Percentiles rank a stretch among this genome's conserved stretches.
These are phyloP conservation scores for Dichomitus squalens DNA, from an alignment of 1,284 basidiomycete genomes.

Conservation along the genomic window DNA sequence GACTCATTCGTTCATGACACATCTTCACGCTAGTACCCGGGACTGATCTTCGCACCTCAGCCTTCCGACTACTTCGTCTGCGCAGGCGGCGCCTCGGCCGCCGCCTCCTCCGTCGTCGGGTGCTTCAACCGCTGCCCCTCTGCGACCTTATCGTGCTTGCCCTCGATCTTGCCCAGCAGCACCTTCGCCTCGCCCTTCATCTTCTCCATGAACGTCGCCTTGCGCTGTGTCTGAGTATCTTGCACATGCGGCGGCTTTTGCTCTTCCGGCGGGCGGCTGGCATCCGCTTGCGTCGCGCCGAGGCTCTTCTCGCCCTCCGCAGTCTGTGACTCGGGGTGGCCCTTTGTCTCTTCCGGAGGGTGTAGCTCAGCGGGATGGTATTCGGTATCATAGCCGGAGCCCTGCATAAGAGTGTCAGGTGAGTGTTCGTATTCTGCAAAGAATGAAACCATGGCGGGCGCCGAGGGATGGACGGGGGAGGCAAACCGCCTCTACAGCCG, in stretches of 20 bases:
- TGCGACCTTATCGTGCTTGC: constrained; percentile 50
- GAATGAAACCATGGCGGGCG: no score
- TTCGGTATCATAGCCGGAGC: constrained; percentile 28
- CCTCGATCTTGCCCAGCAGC: constrained; percentile 50
- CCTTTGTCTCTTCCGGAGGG: constrained; percentile 15
- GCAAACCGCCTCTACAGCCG: no score
- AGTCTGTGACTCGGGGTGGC: constrained; percentile 2
- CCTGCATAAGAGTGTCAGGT: constrained; percentile 17
- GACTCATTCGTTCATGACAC: no score
- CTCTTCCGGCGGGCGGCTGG: constrained; percentile 12
- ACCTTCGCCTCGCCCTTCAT: constrained; percentile 57
- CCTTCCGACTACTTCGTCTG: no score
- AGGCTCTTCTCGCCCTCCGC: constrained; percentile 14
- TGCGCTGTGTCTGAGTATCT: constrained; percentile 20
- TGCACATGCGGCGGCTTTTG: constrained; percentile 10
- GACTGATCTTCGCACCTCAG: no score
- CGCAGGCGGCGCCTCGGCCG: no score
- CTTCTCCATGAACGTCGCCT: constrained; percentile 50
- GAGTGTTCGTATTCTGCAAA: neutral
- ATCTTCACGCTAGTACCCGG: no score
- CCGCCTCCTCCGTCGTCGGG: no score
- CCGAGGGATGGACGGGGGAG: no score
- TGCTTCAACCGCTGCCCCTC: constrained; percentile 44
- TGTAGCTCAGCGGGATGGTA: constrained; percentile 36
- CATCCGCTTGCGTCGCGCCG: constrained; percentile 14